Evolutionary conservation across 1,284 basidiomycete genomes (phyloP).

Genomic region (Somion occarium): DNA sequence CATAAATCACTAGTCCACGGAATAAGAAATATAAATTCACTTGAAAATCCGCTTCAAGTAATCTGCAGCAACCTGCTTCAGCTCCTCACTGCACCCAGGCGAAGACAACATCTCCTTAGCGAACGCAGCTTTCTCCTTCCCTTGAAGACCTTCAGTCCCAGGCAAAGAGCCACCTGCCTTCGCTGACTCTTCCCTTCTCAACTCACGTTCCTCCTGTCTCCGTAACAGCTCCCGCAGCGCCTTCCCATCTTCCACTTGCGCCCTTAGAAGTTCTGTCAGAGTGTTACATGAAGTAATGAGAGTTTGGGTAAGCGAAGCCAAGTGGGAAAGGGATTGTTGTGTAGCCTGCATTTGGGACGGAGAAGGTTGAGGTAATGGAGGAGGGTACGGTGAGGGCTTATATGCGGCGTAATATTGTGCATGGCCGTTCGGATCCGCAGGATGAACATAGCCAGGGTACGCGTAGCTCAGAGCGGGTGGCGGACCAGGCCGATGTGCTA

Average conservation of each 20-base stretch:
- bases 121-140: slow-evolving; percentile 56
- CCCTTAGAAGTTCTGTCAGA: slow-evolving; percentile 32
- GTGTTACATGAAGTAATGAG: slow-evolving; percentile 55
- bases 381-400: slow-evolving; percentile 10
- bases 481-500: background rate
- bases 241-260: slow-evolving; percentile 23
- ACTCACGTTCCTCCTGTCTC: slow-evolving; percentile 57
- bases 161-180: slow-evolving; percentile 42
- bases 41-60: slow-evolving; percentile 59
- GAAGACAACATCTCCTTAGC: slow-evolving; percentile 60
- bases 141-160: slow-evolving; percentile 33
- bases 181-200: slow-evolving; percentile 39
- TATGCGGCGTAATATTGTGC: background rate
- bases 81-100: slow-evolving; percentile 44
- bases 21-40: no score
- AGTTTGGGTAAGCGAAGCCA: slow-evolving; percentile 46
- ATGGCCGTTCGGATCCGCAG: background rate
- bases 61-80: slow-evolving; percentile 62
- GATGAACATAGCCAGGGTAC: background rate
- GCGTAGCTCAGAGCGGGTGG: background rate
- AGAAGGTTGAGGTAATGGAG: background rate
- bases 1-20: no score
- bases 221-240: slow-evolving; percentile 54
- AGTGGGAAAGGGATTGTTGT: slow-evolving; percentile 33
- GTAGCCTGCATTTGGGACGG: background rate